Evolutionary conservation across 805 yeast species (phyloP).

Genomic region (Wickerhamiella qilinensis): DNA sequence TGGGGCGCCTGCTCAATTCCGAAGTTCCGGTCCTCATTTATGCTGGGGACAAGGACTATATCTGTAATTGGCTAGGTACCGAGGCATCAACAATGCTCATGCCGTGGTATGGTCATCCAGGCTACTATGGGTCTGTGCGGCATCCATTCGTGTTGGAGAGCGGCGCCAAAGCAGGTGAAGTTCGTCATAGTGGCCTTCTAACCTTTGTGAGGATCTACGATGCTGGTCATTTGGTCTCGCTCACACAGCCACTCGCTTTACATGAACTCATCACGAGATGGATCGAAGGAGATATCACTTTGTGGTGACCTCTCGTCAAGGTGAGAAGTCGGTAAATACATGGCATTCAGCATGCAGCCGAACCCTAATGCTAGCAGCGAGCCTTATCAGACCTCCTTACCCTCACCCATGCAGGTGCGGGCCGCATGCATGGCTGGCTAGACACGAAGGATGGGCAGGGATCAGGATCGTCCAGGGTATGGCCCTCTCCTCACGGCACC

Average conservation of each 20-base stretch:
- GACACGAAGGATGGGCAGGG: too few species aligned
- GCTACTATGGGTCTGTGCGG: conserved; percentile 26
- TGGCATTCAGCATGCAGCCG: too few species aligned
- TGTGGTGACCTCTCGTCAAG: too few species aligned
- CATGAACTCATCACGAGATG: conserved; percentile 79
- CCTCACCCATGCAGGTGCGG: too few species aligned
- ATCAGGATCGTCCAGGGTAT: too few species aligned
- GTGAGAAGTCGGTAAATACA: too few species aligned
- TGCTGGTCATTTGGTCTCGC: conserved; percentile 93
- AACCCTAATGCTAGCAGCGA: too few species aligned
- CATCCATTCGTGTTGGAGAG: conserved; percentile 21
- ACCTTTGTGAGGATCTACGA: conserved; percentile 68
- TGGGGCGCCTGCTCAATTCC: conserved; percentile 44
- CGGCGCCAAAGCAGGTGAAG: conserved; percentile 38
- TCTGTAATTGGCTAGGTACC: conserved; percentile 88
- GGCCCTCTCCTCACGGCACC: too few species aligned
- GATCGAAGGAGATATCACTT: conserved; percentile 43
- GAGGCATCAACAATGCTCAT: conserved; percentile 62
- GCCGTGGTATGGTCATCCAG: conserved; percentile 42
- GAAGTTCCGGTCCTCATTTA: conserved; percentile 69
- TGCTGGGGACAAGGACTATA: conserved; percentile 87
- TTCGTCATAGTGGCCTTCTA: conserved; percentile 43
- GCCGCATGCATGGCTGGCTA: too few species aligned
- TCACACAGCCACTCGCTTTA: conserved; percentile 71
- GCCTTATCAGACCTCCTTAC: too few species aligned